Conservation (phyloP, 345 rosid species). For the Acer saccharum region DNA sequence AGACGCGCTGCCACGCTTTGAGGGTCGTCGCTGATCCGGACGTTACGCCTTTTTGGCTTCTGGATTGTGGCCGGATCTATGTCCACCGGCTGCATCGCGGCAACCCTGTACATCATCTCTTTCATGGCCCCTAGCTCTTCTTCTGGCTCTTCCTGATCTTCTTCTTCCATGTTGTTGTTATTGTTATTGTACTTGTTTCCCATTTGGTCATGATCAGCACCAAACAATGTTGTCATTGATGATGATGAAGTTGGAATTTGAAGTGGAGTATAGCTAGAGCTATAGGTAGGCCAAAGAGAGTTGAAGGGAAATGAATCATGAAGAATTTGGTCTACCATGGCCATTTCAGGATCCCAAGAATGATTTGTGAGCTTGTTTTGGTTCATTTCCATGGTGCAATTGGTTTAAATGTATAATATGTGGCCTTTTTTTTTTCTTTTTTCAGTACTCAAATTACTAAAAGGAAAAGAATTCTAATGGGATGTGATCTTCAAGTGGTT, state of each 20-base stretch:
- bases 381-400: conserved; percentile 56
- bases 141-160: conserved; percentile 62
- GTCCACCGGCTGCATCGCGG: conserved; percentile 94
- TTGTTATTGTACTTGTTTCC: conserved; percentile 8
- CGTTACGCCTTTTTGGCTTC: conserved; percentile 84
- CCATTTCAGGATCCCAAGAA: conserved; percentile 46
- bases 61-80: conserved; percentile 79
- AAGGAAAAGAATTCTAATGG: conserved; percentile 13
- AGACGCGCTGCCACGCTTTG: conserved; percentile 97
- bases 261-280: conserved; percentile 29
- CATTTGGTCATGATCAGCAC: conserved; percentile 8
- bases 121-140: conserved; percentile 92
- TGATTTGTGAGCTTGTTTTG: conserved; percentile 49
- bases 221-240: conserved; percentile 10
- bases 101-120: conserved; percentile 97
- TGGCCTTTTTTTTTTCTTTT: background rate
- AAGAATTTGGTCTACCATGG: conserved; percentile 47
- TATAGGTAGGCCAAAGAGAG: conserved; percentile 34
- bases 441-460: background rate
- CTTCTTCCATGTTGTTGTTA: conserved; percentile 31
- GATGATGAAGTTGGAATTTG: conserved; percentile 23
- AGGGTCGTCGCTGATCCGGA: conserved; percentile 89
- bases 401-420: background rate
- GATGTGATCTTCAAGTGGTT: conserved; percentile 18
- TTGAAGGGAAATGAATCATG: conserved; percentile 36